A percentile compares a stretch with the other conserved stretches of the same genome.
Conservation (phyloP, 768 basidiomycete genomes). For the Lentinus tigrinus region DNA sequence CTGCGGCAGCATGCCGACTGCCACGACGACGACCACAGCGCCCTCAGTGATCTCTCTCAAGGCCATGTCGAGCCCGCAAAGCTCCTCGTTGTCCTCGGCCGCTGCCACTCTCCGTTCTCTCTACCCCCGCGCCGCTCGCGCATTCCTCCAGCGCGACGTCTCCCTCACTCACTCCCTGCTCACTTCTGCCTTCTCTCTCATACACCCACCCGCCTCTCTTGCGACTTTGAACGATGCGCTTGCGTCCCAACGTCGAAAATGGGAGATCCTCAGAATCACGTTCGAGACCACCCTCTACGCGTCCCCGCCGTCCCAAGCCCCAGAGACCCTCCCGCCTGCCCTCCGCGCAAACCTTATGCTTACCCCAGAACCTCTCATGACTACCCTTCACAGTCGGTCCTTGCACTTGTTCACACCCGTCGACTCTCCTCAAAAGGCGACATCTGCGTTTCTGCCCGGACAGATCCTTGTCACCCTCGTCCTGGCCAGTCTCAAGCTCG, state of each 20-base stretch:
- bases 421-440: conserved; percentile 34
- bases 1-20: conserved; percentile 20
- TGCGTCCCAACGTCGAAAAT: conserved; percentile 59
- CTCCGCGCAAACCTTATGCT: conserved; percentile 54
- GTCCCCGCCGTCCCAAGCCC: conserved; percentile 45
- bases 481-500: conserved; percentile 67
- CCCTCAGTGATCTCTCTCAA: conserved; percentile 14
- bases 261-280: conserved; percentile 86
- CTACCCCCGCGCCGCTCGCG: conserved; percentile 74
- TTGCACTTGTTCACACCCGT: conserved; percentile 64
- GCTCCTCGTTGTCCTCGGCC: conserved; percentile 26
- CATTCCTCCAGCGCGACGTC: conserved; percentile 75
- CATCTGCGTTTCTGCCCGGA: conserved; percentile 61
- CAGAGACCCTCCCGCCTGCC: conserved; percentile 46
- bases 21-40: conserved; percentile 7
- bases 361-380: conserved; percentile 58
- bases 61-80: not conserved
- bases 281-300: conserved; percentile 74
- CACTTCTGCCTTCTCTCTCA: conserved; percentile 63
- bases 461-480: conserved; percentile 70
- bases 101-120: conserved; percentile 62
- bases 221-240: conserved; percentile 39
- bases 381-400: conserved; percentile 60
- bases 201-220: conserved; percentile 31
- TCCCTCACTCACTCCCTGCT: conserved; percentile 64